A percentile compares a stretch with the other conserved stretches of the same genome.
Evolutionary conservation across 495 filamentous ascomycete genomes (phyloP).

Genomic region (Melanomma pulvis-pyrius): DNA sequence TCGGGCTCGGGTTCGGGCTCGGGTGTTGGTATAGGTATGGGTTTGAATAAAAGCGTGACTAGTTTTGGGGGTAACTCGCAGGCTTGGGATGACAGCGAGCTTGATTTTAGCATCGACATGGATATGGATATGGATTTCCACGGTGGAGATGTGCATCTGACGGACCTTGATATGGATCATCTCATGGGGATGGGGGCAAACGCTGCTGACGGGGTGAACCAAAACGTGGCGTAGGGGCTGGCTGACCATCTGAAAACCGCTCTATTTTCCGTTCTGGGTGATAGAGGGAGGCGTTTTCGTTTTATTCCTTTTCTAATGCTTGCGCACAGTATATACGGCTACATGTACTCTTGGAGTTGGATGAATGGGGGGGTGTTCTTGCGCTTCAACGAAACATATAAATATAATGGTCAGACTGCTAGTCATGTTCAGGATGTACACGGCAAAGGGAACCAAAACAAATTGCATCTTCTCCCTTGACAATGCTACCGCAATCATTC

Average conservation of each 20-base stretch:
- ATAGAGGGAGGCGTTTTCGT: background rate
- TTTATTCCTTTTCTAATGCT: background rate
- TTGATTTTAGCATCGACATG: slow-evolving; percentile 24
- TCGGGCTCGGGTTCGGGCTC: background rate
- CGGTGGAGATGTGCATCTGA: background rate
- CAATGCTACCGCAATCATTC: too few species aligned
- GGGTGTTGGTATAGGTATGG: background rate
- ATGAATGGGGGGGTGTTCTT: background rate
- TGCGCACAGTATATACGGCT: background rate
- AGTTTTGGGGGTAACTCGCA: background rate
- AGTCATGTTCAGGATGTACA: too few species aligned
- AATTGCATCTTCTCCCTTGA: too few species aligned
- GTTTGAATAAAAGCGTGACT: background rate
- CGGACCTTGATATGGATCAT: background rate
- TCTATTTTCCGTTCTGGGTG: background rate
- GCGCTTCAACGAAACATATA: too few species aligned
- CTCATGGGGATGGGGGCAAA: background rate
- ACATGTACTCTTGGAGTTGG: too few species aligned
- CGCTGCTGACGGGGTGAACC: too few species aligned
- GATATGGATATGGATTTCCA: slow-evolving; percentile 24
- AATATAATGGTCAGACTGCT: too few species aligned
- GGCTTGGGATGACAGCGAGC: slow-evolving; percentile 25
- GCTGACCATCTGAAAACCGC: background rate
- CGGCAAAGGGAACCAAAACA: too few species aligned
- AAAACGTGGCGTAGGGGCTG: background rate